A percentile compares a stretch with the other conserved stretches of the same genome.
phyloP scores from a whole-genome alignment of 306 rosid species.

The Ziziphus jujuba region DNA sequence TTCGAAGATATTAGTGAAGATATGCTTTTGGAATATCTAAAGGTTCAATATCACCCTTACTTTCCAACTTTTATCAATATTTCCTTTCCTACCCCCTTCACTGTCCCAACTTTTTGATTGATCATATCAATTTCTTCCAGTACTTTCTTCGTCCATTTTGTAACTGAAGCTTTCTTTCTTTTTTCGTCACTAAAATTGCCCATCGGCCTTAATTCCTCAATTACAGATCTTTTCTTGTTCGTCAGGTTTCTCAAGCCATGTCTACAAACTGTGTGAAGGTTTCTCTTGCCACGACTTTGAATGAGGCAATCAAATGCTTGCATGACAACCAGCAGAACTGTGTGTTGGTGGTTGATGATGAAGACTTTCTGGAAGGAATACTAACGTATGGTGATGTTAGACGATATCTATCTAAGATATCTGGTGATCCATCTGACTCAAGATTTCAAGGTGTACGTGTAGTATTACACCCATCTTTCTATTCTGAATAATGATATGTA shows the following conservation, averaged over 20 bases:
- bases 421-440: constrained; percentile 49
- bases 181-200: not conserved
- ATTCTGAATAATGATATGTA: not conserved
- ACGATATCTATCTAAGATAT: constrained; percentile 56
- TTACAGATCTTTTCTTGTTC: constrained; percentile 22
- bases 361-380: constrained; percentile 85
- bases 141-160: too few species aligned
- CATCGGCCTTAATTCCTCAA: constrained; percentile 3
- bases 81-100: not conserved
- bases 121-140: too few species aligned
- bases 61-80: constrained; percentile 15
- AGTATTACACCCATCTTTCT: not conserved
- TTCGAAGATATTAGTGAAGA: constrained; percentile 60
- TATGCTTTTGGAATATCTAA: constrained; percentile 64
- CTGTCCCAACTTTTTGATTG: not conserved
- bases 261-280: constrained; percentile 69
- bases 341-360: constrained; percentile 67
- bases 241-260: constrained; percentile 83
- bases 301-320: constrained; percentile 72
- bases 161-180: not conserved
- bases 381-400: constrained; percentile 81
- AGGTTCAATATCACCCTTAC: constrained; percentile 44
- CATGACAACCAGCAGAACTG: constrained; percentile 69
- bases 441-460: constrained; percentile 60
- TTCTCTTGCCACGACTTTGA: constrained; percentile 43